Conservation (phyloP, 1,284 basidiomycete genomes). For the Melampsora larici-populina region DNA sequence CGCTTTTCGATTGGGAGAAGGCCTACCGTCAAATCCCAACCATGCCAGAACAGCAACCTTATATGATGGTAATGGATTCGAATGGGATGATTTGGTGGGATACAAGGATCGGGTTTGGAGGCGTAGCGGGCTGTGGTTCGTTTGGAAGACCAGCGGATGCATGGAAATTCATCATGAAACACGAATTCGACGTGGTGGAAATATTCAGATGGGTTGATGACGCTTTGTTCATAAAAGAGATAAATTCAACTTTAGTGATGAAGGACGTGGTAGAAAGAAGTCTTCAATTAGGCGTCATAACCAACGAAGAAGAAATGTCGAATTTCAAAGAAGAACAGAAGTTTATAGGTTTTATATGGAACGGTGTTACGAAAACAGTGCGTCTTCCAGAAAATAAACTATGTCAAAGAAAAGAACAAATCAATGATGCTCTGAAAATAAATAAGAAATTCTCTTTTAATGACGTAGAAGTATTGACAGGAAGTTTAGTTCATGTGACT, state of each 20-base stretch:
- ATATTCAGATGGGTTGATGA: constrained; percentile 5
- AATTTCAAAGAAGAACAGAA: neutral
- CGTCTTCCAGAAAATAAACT: neutral
- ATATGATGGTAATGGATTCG: neutral
- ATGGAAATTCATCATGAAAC: too few relatives aligned
- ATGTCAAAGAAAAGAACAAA: neutral
- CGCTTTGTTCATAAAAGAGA: neutral
- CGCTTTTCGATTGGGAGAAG: too few relatives aligned
- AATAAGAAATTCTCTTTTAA: neutral
- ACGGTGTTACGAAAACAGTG: neutral
- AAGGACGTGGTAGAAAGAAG: neutral
- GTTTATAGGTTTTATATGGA: too few relatives aligned
- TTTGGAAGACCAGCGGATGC: neutral
- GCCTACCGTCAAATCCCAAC: constrained; percentile 19
- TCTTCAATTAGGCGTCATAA: neutral
- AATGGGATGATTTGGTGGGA: neutral
- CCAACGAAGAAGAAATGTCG: neutral
- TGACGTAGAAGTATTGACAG: neutral
- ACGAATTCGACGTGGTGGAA: too few relatives aligned
- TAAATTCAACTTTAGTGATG: neutral
- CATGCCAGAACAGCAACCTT: neutral
- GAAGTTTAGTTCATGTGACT: neutral
- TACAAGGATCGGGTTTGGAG: too few relatives aligned
- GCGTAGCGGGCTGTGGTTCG: too few relatives aligned
- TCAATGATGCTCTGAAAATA: neutral